A percentile compares a stretch with the other conserved stretches of the same genome.
phyloP scores from a whole-genome alignment of 2,329 filamentous ascomycete species.

The Paramyrothecium sp. region DNA sequence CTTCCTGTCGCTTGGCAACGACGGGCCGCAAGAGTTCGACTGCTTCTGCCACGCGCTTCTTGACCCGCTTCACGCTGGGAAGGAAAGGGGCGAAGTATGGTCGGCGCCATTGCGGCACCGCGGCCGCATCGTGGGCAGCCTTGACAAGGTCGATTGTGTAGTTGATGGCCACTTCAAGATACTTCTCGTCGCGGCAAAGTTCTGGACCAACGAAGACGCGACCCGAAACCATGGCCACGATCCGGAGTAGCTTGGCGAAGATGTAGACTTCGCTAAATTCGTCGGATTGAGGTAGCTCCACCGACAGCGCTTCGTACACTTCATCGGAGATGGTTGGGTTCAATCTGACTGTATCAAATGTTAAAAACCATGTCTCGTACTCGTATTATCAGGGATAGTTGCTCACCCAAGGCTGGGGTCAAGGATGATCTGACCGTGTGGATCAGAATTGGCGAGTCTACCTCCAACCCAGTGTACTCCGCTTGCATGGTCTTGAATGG shows the following conservation, averaged over 20 bases:
- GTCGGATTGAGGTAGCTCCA: slow-evolving; percentile 30
- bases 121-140: slow-evolving; percentile 26
- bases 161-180: slow-evolving; percentile 43
- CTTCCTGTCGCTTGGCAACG: slow-evolving; percentile 24
- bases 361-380: neutral
- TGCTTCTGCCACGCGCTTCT: slow-evolving; percentile 27
- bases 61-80: slow-evolving; percentile 32
- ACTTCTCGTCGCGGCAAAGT: slow-evolving; percentile 41
- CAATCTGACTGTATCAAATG: slow-evolving; percentile 14
- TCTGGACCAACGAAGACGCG: slow-evolving; percentile 46
- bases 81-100: slow-evolving; percentile 27
- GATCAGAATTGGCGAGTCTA: neutral
- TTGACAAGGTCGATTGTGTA: slow-evolving; percentile 42
- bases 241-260: slow-evolving; percentile 37
- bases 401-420: neutral
- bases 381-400: too few relatives aligned
- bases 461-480: neutral
- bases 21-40: slow-evolving; percentile 33
- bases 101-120: slow-evolving; percentile 27
- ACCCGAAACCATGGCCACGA: slow-evolving; percentile 45
- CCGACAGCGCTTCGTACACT: slow-evolving; percentile 27
- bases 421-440: neutral
- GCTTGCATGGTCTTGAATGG: neutral
- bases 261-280: slow-evolving; percentile 42
- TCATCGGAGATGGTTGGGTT: slow-evolving; percentile 37